Percentiles rank a stretch among this genome's conserved stretches.
Evolutionary conservation across 257 asterid species (phyloP).

Genomic region (Primulina eburnea): DNA sequence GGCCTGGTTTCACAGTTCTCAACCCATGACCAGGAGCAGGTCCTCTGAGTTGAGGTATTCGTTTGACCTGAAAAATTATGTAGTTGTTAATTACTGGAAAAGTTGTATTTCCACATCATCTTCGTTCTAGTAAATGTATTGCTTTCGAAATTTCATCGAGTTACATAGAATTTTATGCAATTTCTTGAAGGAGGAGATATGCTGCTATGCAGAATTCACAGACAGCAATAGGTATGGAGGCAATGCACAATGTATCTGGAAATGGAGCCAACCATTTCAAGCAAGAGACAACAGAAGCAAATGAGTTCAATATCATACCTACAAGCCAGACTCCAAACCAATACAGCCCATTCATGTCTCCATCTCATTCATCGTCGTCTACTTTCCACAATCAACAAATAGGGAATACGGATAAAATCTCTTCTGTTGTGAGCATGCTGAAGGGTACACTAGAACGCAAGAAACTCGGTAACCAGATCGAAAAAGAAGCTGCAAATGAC

Average conservation of each 20-base stretch:
- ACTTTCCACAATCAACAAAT: constrained; percentile 50
- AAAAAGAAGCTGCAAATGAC: constrained; percentile 38
- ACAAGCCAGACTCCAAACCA: constrained; percentile 28
- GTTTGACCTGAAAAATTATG: neutral
- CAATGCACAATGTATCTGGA: constrained; percentile 39
- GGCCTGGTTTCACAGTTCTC: constrained; percentile 2
- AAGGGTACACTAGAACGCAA: constrained; percentile 70
- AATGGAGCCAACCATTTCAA: constrained; percentile 36
- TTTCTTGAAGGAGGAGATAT: constrained; percentile 68
- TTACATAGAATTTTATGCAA: constrained; percentile 4
- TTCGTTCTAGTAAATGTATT: neutral
- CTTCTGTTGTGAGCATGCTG: constrained; percentile 87
- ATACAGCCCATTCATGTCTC: constrained; percentile 39
- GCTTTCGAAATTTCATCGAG: neutral
- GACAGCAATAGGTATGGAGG: constrained; percentile 52
- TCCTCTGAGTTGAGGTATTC: neutral
- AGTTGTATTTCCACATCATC: neutral
- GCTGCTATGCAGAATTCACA: constrained; percentile 68
- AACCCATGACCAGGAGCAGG: neutral
- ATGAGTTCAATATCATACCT: constrained; percentile 22
- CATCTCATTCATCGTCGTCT: constrained; percentile 52
- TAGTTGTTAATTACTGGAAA: neutral
- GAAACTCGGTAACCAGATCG: constrained; percentile 31
- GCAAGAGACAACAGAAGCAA: constrained; percentile 28
- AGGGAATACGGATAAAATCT: constrained; percentile 49